Conservation (phyloP, 164 flowering plant genomes). For the Liquidambar formosana region DNA sequence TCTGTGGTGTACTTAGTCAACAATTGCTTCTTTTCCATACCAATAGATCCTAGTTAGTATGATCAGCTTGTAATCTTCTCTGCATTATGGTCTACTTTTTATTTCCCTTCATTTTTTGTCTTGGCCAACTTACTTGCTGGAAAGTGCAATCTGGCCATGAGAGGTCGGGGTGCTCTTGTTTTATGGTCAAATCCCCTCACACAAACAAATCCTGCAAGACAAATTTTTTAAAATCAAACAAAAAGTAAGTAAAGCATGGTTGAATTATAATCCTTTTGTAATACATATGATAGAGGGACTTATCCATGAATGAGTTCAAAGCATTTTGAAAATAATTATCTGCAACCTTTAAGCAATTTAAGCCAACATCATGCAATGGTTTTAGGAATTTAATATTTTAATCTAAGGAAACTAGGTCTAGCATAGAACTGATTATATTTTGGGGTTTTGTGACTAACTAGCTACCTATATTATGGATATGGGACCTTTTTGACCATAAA, state of each 20-base stretch:
- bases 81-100: constrained; percentile 2
- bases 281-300: background rate
- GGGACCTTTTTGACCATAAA: no score
- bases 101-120: constrained; percentile 16
- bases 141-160: constrained; percentile 65
- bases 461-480: no score
- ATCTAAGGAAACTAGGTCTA: no score
- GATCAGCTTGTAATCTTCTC: constrained; percentile 11
- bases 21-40: background rate
- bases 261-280: background rate
- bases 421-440: no score
- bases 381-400: no score
- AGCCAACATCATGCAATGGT: no score
- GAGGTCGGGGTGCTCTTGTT: constrained; percentile 75
- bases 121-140: constrained; percentile 62
- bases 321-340: background rate
- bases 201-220: constrained; percentile 83
- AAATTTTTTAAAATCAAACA: background rate
- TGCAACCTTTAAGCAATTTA: background rate
- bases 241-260: background rate
- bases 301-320: background rate
- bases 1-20: constrained; percentile 1
- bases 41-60: constrained; percentile 18
- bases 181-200: constrained; percentile 87
- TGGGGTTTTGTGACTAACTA: no score